These are phyloP conservation scores for Metschnikowia lachancei DNA, from an alignment of 805 yeast species.

Conservation along the genomic window DNA sequence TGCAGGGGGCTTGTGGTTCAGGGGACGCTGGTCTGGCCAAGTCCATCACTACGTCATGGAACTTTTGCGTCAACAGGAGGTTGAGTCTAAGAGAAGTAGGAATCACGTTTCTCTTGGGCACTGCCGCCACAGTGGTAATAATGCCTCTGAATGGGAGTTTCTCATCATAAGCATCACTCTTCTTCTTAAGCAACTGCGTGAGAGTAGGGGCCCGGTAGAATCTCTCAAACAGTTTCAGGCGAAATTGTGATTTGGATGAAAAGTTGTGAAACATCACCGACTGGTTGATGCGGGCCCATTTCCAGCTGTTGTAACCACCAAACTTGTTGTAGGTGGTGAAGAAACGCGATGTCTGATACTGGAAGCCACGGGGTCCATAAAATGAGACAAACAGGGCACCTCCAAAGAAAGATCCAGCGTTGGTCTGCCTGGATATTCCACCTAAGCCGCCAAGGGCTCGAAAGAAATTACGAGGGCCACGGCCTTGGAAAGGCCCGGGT, in stretches of 20 bases:
- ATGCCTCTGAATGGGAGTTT: neutral
- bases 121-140: neutral
- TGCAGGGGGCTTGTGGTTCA: conserved; percentile 3
- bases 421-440: neutral
- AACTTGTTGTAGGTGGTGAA: conserved; percentile 13
- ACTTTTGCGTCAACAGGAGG: conserved; percentile 28
- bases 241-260: conserved; percentile 19
- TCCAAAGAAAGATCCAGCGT: neutral
- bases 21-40: conserved; percentile 18
- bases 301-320: conserved; percentile 13
- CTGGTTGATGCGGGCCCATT: conserved; percentile 19
- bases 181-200: conserved; percentile 18
- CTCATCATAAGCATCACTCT: conserved; percentile 4
- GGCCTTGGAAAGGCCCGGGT: conserved; percentile 8
- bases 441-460: neutral
- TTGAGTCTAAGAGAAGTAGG: conserved; percentile 26
- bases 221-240: conserved; percentile 16
- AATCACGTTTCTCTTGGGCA: conserved; percentile 1
- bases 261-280: conserved; percentile 17
- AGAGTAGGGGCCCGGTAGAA: conserved; percentile 18
- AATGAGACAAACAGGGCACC: neutral
- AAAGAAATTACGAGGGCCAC: neutral
- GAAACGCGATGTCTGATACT: conserved; percentile 9
- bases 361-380: neutral
- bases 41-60: conserved; percentile 19